Evolutionary conservation across 495 filamentous ascomycete genomes (phyloP), one percentile per base, ranked within the genome.

Genomic region (Lophiotrema nucula): DNA sequence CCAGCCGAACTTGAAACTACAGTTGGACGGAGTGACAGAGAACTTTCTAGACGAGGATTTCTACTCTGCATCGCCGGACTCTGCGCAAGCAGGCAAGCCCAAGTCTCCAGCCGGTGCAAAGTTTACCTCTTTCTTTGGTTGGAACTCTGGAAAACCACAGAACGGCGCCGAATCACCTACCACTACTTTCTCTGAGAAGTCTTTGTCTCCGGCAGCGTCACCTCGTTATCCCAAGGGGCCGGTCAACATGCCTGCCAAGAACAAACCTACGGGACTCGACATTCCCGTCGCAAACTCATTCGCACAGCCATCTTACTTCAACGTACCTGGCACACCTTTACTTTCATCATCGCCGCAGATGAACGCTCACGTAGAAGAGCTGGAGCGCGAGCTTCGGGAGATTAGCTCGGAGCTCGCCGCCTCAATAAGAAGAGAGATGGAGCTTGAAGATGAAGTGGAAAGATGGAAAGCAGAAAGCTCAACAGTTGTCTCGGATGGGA

Each of bases 391-490:
- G 76, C 73, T 98, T 70, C 87, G 88, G 59, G 87, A 91, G 69
- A 92, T 98, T 68, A 93, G 90, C 72, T 82, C 87, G 53, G 95
- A 98, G 73, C 74, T 97, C 67, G 95, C 93, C 21, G 80, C 85
- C 27, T 97, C 92, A 25, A 97, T 98, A 65, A 82, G 87, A 55
- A 84, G 93, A 61, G 93, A 98, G 76, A 91, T 98, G 86, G 93
- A 98, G 64, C 72, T 98, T 44, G 93, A 98, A 69, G 95, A 98
- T 67, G 74, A 97, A 42, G 84, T 97, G 1, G 93, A 98, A 58
- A 79, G 87, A 52, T 72, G 95, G 64, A 90, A 96, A 71, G 73
- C 82, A 28, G 91, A 82, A 45, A 78, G 73, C n/a, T 79, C 81
- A 2, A 63, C 64, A 47, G 67, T 41, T 53, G 70, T 47, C 5